phyloP scores from a whole-genome alignment of 75 land plant genomes.

The Sequoiadendron giganteum region DNA sequence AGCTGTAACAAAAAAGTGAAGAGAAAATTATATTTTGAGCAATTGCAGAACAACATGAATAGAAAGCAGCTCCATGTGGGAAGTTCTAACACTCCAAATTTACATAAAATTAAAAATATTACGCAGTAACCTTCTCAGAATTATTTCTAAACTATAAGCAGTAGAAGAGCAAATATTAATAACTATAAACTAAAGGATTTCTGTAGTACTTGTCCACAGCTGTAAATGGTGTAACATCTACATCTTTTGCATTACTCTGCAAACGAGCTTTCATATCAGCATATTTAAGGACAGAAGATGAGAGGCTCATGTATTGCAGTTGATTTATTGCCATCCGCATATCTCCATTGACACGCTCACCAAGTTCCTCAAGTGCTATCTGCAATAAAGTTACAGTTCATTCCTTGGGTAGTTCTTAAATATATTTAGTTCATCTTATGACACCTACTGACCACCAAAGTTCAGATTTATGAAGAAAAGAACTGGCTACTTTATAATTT shows the following conservation, averaged over 20 bases:
- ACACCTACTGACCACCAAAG: background rate
- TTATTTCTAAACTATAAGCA: background rate
- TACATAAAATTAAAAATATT: background rate
- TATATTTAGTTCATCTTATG: background rate
- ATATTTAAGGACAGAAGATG: slow-evolving; percentile 67
- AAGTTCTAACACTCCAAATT: background rate
- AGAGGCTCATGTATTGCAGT: slow-evolving; percentile 93
- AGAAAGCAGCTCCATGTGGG: background rate
- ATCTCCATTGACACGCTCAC: slow-evolving; percentile 95
- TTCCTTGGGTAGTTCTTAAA: background rate
- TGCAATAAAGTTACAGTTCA: slow-evolving; percentile 4
- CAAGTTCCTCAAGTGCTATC: slow-evolving; percentile 94
- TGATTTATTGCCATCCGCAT: slow-evolving; percentile 99
- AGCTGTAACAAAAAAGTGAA: background rate
- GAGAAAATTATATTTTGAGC: background rate
- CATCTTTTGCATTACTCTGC: slow-evolving; percentile 82
- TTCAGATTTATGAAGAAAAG: background rate
- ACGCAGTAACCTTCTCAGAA: background rate
- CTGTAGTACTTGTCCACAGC: slow-evolving; percentile 90
- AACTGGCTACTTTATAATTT: background rate
- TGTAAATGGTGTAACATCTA: slow-evolving; percentile 90
- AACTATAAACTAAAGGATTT: background rate
- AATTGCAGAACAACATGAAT: background rate
- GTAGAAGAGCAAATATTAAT: background rate
- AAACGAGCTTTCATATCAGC: slow-evolving; percentile 78